Conservation (phyloP, 495 filamentous ascomycete species). For the Podospora fimiseda region DNA sequence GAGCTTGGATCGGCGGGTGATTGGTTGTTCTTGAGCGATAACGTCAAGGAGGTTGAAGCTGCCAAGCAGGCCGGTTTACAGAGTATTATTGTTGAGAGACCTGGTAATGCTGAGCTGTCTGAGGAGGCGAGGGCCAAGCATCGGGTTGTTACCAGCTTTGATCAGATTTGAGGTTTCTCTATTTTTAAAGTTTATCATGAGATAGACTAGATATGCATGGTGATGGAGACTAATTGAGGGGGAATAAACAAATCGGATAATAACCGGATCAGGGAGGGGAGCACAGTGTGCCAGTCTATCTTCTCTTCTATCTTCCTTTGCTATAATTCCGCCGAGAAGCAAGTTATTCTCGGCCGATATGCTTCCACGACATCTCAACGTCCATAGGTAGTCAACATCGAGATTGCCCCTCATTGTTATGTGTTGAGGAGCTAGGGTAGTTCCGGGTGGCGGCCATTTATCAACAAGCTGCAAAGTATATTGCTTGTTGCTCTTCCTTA, state of each 20-base stretch:
- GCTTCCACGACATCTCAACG: neutral
- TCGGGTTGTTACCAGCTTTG: constrained; percentile 42
- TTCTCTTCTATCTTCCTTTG: too few species aligned
- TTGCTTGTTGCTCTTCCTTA: too few species aligned
- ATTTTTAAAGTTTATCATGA: neutral
- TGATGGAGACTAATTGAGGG: neutral
- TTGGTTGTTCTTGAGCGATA: constrained; percentile 68
- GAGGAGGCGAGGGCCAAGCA: constrained; percentile 38
- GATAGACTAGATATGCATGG: neutral
- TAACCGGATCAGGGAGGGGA: too few species aligned
- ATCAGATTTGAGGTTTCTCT: too few species aligned
- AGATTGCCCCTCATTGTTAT: too few species aligned
- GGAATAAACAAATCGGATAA: neutral
- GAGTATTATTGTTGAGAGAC: constrained; percentile 53
- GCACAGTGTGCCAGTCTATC: too few species aligned
- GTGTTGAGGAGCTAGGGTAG: too few species aligned
- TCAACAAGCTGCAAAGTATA: too few species aligned
- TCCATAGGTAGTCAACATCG: too few species aligned
- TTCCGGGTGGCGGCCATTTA: too few species aligned
- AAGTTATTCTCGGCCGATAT: neutral
- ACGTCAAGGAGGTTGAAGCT: constrained; percentile 60
- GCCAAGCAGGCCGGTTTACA: constrained; percentile 58
- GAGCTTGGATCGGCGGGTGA: constrained; percentile 28
- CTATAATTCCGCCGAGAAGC: neutral
- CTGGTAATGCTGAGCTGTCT: constrained; percentile 54